Conservation (phyloP, 2,329 filamentous ascomycete genomes). For the Verticillium longisporum region DNA sequence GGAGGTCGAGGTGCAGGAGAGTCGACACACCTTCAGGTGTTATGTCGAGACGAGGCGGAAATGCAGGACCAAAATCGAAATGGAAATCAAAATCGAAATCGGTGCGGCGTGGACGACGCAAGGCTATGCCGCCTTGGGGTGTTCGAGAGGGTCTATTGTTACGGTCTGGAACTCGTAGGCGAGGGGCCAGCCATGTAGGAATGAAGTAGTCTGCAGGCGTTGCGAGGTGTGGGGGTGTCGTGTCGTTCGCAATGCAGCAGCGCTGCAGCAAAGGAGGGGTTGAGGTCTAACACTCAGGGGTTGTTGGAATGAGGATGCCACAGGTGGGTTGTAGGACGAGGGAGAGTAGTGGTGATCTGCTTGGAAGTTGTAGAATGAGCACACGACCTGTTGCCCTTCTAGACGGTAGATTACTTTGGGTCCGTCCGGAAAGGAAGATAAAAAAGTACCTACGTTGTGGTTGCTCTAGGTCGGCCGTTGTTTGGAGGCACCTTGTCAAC, state of each 20-base stretch:
- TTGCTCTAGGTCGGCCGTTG: background rate
- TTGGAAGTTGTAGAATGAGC: slow-evolving; percentile 12
- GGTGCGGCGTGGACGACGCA: background rate
- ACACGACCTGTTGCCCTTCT: slow-evolving; percentile 33
- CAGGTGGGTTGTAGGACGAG: background rate
- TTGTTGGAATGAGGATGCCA: background rate
- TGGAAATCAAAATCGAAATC: background rate
- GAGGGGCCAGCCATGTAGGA: background rate
- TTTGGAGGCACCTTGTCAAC: background rate
- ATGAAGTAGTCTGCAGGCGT: background rate
- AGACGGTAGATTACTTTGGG: background rate
- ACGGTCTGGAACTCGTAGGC: background rate
- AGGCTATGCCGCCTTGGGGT: background rate
- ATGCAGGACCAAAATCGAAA: background rate
- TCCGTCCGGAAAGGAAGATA: background rate
- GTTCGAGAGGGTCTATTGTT: background rate
- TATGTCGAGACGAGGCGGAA: background rate
- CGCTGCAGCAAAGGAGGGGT: background rate
- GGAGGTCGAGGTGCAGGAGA: background rate
- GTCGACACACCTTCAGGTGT: background rate
- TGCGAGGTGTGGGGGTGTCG: background rate
- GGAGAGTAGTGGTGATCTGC: background rate
- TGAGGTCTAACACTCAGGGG: background rate
- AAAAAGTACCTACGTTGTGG: background rate
- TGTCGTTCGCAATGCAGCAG: background rate